phyloP scores from a whole-genome alignment of 139 green algal species.

The Chlamydomonas schloesseri region DNA sequence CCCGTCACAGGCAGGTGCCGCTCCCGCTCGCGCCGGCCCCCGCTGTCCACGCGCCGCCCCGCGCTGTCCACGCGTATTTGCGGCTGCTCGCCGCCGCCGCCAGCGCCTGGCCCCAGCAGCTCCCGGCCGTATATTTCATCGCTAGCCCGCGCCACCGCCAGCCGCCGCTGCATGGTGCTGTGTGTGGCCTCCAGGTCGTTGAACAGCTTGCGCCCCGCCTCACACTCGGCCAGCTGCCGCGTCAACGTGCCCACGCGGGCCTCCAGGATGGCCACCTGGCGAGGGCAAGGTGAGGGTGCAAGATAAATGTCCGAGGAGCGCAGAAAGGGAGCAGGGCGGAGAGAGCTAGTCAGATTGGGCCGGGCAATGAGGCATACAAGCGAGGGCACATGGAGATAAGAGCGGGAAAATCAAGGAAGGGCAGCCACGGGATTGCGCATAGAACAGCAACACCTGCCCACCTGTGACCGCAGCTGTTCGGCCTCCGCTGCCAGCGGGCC shows the following conservation, averaged over 20 bases:
- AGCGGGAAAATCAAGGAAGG: too few species aligned
- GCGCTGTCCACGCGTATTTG: background rate
- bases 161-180: constrained; percentile 21
- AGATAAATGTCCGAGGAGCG: background rate
- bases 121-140: constrained; percentile 16
- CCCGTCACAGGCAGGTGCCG: constrained; percentile 15
- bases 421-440: too few species aligned
- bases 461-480: constrained; percentile 6
- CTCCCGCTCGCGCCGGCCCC: background rate
- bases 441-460: too few species aligned
- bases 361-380: too few species aligned
- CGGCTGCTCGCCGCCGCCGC: background rate
- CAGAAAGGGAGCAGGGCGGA: too few species aligned
- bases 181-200: constrained; percentile 41
- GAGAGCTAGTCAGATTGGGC: too few species aligned
- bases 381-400: too few species aligned
- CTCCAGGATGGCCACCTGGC: constrained; percentile 10
- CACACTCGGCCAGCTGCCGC: constrained; percentile 20
- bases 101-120: background rate
- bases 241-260: background rate
- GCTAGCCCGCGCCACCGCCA: constrained; percentile 4
- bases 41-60: background rate
- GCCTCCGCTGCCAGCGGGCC: background rate
- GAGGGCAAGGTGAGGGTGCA: background rate
- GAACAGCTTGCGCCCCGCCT: constrained; percentile 30